A percentile compares a stretch with the other conserved stretches of the same genome.
These are phyloP conservation scores for Posidonia oceanica DNA, from an alignment of 116 monocot genomes.

Conservation along the genomic window DNA sequence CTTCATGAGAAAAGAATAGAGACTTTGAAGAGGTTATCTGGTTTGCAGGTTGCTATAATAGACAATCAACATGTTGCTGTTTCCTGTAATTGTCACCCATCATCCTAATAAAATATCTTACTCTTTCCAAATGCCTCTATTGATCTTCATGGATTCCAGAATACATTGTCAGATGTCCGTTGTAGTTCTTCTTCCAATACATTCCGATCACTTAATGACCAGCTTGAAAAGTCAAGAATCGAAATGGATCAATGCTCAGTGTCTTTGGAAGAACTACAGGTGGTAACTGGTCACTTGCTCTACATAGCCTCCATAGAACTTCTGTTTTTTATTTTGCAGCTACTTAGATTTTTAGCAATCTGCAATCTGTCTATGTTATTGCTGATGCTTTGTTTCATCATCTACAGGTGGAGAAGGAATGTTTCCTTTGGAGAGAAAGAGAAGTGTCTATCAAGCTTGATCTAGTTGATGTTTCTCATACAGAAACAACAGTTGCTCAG, in stretches of 20 bases:
- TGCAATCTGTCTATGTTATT: neutral
- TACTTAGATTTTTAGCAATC: neutral
- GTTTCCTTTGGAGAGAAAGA: constrained; percentile 61
- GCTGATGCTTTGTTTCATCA: neutral
- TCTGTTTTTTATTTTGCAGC: neutral
- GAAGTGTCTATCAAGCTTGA: constrained; percentile 52
- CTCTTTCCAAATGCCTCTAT: neutral
- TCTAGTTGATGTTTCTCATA: constrained; percentile 45
- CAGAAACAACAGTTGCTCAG: constrained; percentile 34
- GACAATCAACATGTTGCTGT: neutral
- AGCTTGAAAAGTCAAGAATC: constrained; percentile 50
- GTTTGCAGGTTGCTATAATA: constrained; percentile 40
- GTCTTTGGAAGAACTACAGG: constrained; percentile 84
- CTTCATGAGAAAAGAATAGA: constrained; percentile 65
- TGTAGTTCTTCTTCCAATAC: constrained; percentile 42
- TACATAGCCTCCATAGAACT: neutral
- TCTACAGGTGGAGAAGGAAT: constrained; percentile 68
- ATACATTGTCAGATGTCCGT: constrained; percentile 8
- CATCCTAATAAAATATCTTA: neutral
- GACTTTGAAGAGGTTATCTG: constrained; percentile 50
- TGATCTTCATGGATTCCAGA: constrained; percentile 1
- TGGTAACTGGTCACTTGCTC: constrained; percentile 21
- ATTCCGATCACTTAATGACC: constrained; percentile 35
- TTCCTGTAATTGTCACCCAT: neutral
- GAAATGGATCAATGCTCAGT: constrained; percentile 44